Evolutionary conservation across 108 stramenopile genomes (phyloP).

Genomic region (Asterionellopsis glacialis): DNA sequence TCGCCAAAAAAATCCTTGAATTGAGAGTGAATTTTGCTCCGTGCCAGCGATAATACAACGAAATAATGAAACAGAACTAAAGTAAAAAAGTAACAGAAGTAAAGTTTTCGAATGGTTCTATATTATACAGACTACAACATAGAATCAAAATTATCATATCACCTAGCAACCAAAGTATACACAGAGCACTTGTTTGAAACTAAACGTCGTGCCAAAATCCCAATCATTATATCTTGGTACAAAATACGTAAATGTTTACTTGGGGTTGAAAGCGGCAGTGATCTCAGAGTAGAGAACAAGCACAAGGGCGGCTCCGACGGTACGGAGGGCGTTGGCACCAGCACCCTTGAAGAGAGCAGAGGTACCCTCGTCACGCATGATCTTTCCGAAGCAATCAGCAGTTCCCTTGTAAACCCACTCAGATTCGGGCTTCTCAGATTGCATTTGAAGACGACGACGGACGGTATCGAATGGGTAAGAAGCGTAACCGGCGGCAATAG

Average conservation of each 20-base stretch:
- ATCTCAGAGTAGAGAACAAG: constrained; percentile 98
- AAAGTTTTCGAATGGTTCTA: too few species aligned
- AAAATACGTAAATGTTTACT: not conserved
- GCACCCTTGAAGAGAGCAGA: constrained; percentile 98
- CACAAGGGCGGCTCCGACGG: constrained; percentile 93
- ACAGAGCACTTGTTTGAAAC: too few species aligned
- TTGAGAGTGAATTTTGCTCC: too few species aligned
- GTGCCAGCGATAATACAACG: too few species aligned
- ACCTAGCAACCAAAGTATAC: too few species aligned
- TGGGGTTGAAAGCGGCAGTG: constrained; percentile 58
- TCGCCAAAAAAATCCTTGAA: too few species aligned
- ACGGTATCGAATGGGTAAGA: constrained; percentile 99
- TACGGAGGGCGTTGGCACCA: constrained; percentile 98
- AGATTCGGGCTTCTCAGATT: constrained; percentile 93
- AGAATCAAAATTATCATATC: too few species aligned
- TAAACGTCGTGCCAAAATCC: not conserved
- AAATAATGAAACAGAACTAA: too few species aligned
- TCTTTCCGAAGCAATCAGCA: constrained; percentile 94
- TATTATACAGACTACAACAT: too few species aligned
- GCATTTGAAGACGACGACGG: constrained; percentile 99
- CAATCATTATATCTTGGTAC: not conserved
- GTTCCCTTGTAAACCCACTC: constrained; percentile 97
- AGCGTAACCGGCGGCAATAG: constrained; percentile 91
- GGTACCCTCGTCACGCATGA: constrained; percentile 90
- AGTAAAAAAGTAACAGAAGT: too few species aligned